Base-by-base conservation (phyloP, 345 rosid genomes). In the Citrus trifoliata region DNA sequence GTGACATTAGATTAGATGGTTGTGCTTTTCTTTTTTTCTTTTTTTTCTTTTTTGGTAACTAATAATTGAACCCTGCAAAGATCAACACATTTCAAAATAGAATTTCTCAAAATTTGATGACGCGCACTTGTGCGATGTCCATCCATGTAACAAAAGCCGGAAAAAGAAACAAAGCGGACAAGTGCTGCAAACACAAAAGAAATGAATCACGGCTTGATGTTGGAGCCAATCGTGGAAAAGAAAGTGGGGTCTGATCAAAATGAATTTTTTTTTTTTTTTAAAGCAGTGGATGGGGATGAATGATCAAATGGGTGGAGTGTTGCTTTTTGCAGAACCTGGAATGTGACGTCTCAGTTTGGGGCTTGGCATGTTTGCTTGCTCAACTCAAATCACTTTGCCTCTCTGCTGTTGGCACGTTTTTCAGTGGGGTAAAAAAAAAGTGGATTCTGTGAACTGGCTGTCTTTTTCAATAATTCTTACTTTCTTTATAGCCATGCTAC, bases 261-360 rank as follows among this genome's bases (percentile, higher is more conserved):
- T 53, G 58, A 53, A 19, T n/a, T n/a, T n/a, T n/a, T n/a, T n/a
- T n/a, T n/a, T n/a, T 0, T 53, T 16, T 16, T 2, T 5, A 9
- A n/a, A n/a, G 71, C 42, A 24, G 72, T 68, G 72, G 72, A 40
- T n/a, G 30, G 71, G 55, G 70, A 63, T 5, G 67, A 13, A 27
- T 30, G 14, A 60, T 9, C 25, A 60, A 12, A 10, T 4, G 28
- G 38, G 37, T 30, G 38, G 21, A 16, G 32, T 14, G 19, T 64
- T 64, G 40, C 68, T 22, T 64, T 64, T 32, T 64, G 68, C 68
- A 64, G 68, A 64, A 64, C 68, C 68, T 67, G 71, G 32, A 67
- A 12, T 2, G 32, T n/a, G 55, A 67, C 71, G 0, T 22, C 51
- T 37, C 28, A 22, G 7, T 37, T 4, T 60, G 27, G 66, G 66